These are phyloP conservation scores for Cavenderia fasciculata DNA, from an alignment of 78 protist species.

Conservation along the genomic window DNA sequence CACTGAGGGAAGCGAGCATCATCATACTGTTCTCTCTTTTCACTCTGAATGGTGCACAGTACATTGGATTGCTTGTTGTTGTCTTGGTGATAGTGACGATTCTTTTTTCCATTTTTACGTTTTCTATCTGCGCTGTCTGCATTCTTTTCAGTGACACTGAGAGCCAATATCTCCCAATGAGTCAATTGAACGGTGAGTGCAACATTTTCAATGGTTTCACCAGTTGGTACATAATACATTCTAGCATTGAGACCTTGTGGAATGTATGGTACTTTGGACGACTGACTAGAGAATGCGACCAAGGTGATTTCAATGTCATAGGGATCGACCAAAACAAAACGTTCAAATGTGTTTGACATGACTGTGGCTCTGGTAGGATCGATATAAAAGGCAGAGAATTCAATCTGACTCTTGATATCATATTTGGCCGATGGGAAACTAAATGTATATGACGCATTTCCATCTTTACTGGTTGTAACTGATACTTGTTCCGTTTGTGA, in stretches of 20 bases:
- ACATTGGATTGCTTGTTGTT: no score
- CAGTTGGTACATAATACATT: background rate
- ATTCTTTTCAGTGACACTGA: background rate
- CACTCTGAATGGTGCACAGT: no score
- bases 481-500: background rate
- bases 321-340: background rate
- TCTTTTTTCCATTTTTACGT: no score
- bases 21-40: no score
- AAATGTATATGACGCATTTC: background rate
- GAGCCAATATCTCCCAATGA: background rate
- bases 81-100: no score
- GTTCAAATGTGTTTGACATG: background rate
- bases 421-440: background rate
- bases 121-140: background rate
- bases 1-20: no score
- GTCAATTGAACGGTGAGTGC: background rate
- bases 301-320: background rate
- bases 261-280: background rate
- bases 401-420: constrained; percentile 10
- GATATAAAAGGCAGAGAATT: constrained; percentile 3
- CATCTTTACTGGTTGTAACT: background rate
- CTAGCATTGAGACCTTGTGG: constrained; percentile 19
- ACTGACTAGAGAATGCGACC: background rate
- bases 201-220: background rate
- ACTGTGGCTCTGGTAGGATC: constrained; percentile 9